A percentile compares a stretch with the other conserved stretches of the same genome.
phyloP scores from a whole-genome alignment of 305 asterid genomes.

The Fraxinus albicans region DNA sequence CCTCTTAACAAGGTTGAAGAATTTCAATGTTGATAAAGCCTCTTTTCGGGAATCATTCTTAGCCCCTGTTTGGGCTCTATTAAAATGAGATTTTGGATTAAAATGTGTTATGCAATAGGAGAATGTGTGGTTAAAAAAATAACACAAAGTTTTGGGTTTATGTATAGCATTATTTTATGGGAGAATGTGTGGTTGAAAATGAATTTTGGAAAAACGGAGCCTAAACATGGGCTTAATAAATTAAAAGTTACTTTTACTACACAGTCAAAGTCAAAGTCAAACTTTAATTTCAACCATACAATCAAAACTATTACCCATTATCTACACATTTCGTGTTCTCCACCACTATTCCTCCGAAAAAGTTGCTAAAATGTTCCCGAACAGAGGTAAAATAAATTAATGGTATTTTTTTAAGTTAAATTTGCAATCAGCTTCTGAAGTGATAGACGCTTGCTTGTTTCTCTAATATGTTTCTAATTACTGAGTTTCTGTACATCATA shows the following conservation, averaged over 20 bases:
- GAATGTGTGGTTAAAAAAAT: too few species aligned
- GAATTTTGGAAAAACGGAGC: background rate
- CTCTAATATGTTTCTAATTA: background rate
- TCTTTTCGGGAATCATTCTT: background rate
- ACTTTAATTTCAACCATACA: background rate
- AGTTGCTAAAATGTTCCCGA: background rate
- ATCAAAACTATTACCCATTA: background rate
- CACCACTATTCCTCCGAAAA: background rate
- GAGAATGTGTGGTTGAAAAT: too few species aligned
- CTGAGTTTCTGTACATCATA: constrained; percentile 19
- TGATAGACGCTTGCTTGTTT: background rate
- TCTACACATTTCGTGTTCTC: background rate
- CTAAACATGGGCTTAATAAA: background rate
- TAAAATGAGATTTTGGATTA: background rate
- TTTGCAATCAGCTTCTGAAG: constrained; percentile 12
- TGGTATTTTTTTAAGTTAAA: background rate
- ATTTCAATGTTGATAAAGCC: constrained; percentile 2
- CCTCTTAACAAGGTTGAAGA: constrained; percentile 60
- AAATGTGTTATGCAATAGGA: background rate
- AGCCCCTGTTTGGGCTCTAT: background rate
- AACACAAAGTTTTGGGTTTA: background rate
- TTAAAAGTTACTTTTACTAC: background rate
- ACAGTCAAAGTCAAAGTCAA: background rate
- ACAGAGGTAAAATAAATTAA: background rate
- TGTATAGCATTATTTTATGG: background rate